Conservation (phyloP, 2,329 filamentous ascomycete species). For the Xylaria sp. region DNA sequence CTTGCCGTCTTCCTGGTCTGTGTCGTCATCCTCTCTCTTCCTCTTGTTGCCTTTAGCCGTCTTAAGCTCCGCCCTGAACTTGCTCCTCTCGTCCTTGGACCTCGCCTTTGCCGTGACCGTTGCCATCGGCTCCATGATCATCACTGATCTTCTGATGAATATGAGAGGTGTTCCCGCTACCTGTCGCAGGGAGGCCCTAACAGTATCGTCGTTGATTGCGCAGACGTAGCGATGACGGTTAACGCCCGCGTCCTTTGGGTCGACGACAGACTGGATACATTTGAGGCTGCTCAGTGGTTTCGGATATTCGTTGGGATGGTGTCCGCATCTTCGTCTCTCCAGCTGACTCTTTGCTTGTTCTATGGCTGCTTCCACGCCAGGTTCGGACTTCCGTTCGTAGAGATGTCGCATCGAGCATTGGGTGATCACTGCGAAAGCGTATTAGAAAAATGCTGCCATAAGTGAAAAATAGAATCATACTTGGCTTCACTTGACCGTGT, state of each 20-base stretch:
- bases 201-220: constrained; percentile 69
- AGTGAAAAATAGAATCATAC: constrained; percentile 47
- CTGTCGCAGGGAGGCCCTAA: constrained; percentile 65
- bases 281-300: constrained; percentile 70
- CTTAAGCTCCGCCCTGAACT: constrained; percentile 73
- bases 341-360: constrained; percentile 70
- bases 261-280: constrained; percentile 75
- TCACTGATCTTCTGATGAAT: constrained; percentile 78
- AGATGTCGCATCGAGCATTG: constrained; percentile 81
- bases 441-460: neutral
- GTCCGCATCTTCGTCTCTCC: constrained; percentile 77
- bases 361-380: constrained; percentile 63
- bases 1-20: constrained; percentile 39
- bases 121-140: constrained; percentile 80
- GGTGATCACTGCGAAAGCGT: constrained; percentile 64
- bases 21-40: constrained; percentile 46
- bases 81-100: constrained; percentile 70
- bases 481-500: constrained; percentile 82
- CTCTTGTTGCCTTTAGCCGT: constrained; percentile 54
- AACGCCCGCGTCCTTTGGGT: constrained; percentile 69
- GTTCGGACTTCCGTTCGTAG: constrained; percentile 63
- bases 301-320: constrained; percentile 72
- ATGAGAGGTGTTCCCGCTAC: constrained; percentile 75
- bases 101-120: constrained; percentile 64
- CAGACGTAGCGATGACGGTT: constrained; percentile 83